Percentiles rank a stretch among this genome's conserved stretches.
Evolutionary conservation across 352 stramenopile genomes (phyloP).

Genomic region (Elongisporangium undulatum): DNA sequence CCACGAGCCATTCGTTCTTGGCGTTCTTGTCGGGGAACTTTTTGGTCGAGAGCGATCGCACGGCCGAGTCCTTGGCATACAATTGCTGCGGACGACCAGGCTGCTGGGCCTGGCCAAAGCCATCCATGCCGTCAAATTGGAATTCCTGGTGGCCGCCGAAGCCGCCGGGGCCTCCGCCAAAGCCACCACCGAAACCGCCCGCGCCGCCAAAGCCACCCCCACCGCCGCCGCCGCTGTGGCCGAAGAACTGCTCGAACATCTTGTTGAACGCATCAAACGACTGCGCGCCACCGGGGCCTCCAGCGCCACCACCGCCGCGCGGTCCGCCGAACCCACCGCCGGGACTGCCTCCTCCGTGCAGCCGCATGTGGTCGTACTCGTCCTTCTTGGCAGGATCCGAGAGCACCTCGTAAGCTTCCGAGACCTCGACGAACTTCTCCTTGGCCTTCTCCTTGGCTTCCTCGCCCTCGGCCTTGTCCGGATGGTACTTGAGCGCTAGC

Average conservation of each 20-base stretch:
- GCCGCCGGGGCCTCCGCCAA: slow-evolving; percentile 19
- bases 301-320: slow-evolving; percentile 11
- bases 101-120: slow-evolving; percentile 47
- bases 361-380: slow-evolving; percentile 86
- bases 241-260: slow-evolving; percentile 89
- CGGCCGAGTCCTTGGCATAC: slow-evolving; percentile 56
- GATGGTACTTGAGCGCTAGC: slow-evolving; percentile 87
- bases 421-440: slow-evolving; percentile 91
- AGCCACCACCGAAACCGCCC: slow-evolving; percentile 22
- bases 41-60: slow-evolving; percentile 57
- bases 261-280: slow-evolving; percentile 54
- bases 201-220: slow-evolving; percentile 18
- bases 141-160: slow-evolving; percentile 56
- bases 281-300: slow-evolving; percentile 15
- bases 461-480: slow-evolving; percentile 82
- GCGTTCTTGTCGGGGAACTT: slow-evolving; percentile 67
- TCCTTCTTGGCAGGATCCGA: slow-evolving; percentile 86
- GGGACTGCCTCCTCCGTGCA: slow-evolving; percentile 18
- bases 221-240: slow-evolving; percentile 30
- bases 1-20: slow-evolving; percentile 79
- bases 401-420: slow-evolving; percentile 91
- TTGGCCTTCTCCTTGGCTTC: slow-evolving; percentile 83
- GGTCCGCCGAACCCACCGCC: slow-evolving; percentile 6
- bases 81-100: slow-evolving; percentile 21
- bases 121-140: slow-evolving; percentile 77